Base-by-base conservation (phyloP, 1,139 yeast genomes). In the Debaryomyces sp. region DNA sequence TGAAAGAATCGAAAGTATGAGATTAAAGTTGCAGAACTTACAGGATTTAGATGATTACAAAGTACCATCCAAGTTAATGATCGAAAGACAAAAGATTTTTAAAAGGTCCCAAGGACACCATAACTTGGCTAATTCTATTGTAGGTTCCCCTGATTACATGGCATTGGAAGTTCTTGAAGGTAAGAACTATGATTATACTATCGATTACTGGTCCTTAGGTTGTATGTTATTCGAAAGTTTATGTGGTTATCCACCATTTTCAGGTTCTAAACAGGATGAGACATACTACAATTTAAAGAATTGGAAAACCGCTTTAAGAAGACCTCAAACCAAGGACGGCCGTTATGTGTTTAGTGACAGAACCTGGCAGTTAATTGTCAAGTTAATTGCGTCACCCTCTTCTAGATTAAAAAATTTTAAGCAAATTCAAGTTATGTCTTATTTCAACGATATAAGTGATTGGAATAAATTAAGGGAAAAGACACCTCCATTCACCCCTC, bases 121-220 rank as follows among this genome's bases (percentile, higher is more conserved):
- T 51, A 89, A 88, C 59, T 85, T 87, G 59, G 99, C 99, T 17
- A 89, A 90, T 61, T 90, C 97, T 1, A 91, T 94, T 56, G 99
- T 95, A 10, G 99, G 99, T 0, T 89, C 96, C 6, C 99, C 99
- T 1, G 99, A 95, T 66, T 95, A 95, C 66, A 95, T 95, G 99
- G 99, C 99, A 1, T 78, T 95, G 48, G 99, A 95, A 67, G 98
- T 95, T 6, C 81, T 95, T 53, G 96, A 90, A 67, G 99, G 99
- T 8, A 87, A 87, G 60, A 86, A 87, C 52, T 95, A 95, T 66
- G 97, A 95, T 64, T 92, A 87, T 64, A 92, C 99, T 17, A 96
- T 95, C 53, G 99, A 95, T 73, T 95, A 95, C 68, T 95, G 99
- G 99, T 92, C 98, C 0, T 77, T 95, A 48, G 99, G 99, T 1